A percentile compares a stretch with the other conserved stretches of the same genome.
Evolutionary conservation across 73 alveolate genomes (phyloP).

Genomic region (Paramecium primaurelia): DNA sequence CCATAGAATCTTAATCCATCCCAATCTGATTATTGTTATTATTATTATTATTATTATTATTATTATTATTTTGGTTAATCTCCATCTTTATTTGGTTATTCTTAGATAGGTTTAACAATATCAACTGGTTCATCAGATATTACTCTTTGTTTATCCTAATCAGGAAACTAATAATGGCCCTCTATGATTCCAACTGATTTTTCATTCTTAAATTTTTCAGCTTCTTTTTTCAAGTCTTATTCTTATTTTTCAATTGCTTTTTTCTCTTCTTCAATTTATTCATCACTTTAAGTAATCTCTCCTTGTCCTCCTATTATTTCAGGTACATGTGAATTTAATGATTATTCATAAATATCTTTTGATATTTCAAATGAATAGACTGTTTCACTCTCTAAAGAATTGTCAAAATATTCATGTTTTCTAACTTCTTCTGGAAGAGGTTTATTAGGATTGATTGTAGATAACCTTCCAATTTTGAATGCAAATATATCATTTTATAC

Average conservation of each 20-base stretch:
- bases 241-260: background rate
- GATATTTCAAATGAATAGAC: background rate
- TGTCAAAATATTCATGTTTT: background rate
- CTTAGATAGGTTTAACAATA: background rate
- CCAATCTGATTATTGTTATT: background rate
- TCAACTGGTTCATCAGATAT: background rate
- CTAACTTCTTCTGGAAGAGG: background rate
- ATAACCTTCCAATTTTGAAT: background rate
- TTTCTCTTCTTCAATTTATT: background rate
- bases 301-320: background rate
- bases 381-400: background rate
- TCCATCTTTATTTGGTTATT: background rate
- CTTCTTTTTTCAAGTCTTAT: background rate
- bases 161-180: background rate
- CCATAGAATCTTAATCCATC: background rate
- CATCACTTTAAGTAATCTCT: background rate
- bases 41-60: background rate
- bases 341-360: background rate
- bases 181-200: background rate
- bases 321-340: background rate
- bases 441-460: background rate
- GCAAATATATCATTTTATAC: constrained; percentile 1
- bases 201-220: background rate
- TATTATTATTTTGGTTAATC: background rate
- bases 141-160: background rate